Base-by-base conservation (phyloP, 495 filamentous ascomycete species). In the Aspergillus bertholletiae region DNA sequence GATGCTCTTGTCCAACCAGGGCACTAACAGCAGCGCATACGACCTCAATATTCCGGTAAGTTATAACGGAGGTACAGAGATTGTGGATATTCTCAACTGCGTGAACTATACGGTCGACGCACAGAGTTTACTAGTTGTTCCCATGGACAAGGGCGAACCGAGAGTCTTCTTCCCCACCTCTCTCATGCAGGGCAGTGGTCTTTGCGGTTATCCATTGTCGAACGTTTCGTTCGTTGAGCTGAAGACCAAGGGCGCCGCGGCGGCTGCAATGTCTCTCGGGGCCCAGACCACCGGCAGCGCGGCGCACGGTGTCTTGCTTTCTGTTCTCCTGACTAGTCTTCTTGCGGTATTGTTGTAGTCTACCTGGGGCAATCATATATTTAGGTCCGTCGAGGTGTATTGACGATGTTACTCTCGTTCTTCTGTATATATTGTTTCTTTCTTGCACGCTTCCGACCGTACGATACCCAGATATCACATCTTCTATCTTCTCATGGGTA, bases 1-100 rank as follows among this genome's bases (percentile, higher is more conserved):
- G 32, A 73, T 75, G 1, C 71, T 86, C 0, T 71, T 82, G 46
- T 78, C 79, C 15, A 87, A 86, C 56, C 64, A 73, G 22, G 85
- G 85, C 1, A 52, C 64, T 0, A 58, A 61, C 13, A 75, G 78
- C 1, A 62, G 62, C 12, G 60, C 64, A 0, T 75, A 76, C 48
- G 67, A 68, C 4, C 61, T 82, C n/a, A 74, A 64, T 0, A 60
- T 87, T 2, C 5, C 55, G 22, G 64, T 73, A 12, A 62, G 67
- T 18, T 65, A 66, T 35, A 47, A 64, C 28, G 72, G 24, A 56
- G 74, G 48, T 63, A 78, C 64, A 49, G 50, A 59, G 56, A 46
- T 81, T 0, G 61, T 76, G 15, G 81, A 84, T 52, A 63, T 83
- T 0, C 56, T 79, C 27, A 63, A 61, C 39, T 83, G 81, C 58